Evolutionary conservation across 352 stramenopile species (phyloP).

Genomic region (Phytophthora palmivora): DNA sequence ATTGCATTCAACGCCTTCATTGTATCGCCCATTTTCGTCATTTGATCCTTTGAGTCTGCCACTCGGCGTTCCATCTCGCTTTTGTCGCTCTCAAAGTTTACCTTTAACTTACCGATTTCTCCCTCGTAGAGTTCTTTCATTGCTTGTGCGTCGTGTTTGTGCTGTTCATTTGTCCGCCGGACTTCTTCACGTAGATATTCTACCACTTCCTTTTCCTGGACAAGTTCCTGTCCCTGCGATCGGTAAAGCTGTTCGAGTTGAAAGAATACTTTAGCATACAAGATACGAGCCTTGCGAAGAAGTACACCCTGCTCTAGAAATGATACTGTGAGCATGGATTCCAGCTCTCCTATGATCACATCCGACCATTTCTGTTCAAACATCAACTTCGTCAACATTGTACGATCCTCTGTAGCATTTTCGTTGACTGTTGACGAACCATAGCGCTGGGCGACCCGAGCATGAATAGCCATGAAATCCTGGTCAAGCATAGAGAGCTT

Average conservation of each 20-base stretch:
- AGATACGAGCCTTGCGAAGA: constrained; percentile 78
- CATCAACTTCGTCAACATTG: constrained; percentile 64
- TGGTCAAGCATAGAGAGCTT: constrained; percentile 71
- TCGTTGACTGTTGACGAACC: constrained; percentile 3
- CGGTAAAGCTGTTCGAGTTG: constrained; percentile 65
- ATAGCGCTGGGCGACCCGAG: constrained; percentile 48
- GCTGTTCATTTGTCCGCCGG: constrained; percentile 32
- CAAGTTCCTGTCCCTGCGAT: constrained; percentile 43
- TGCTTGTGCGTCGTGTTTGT: constrained; percentile 46
- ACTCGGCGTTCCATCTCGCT: constrained; percentile 78
- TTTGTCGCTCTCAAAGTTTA: constrained; percentile 56
- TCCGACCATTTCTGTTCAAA: constrained; percentile 94
- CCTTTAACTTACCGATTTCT: constrained; percentile 57
- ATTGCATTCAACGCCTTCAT: constrained; percentile 94
- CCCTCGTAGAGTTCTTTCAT: constrained; percentile 59
- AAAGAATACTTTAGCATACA: constrained; percentile 84
- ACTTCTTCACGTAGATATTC: constrained; percentile 50
- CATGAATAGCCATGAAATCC: constrained; percentile 70
- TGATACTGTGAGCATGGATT: constrained; percentile 86
- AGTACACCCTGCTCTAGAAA: constrained; percentile 91
- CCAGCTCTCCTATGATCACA: constrained; percentile 85
- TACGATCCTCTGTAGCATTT: constrained; percentile 23
- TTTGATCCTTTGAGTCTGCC: constrained; percentile 77
- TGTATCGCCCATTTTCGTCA: constrained; percentile 92
- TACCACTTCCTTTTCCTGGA: constrained; percentile 42